Percentiles rank a stretch among this genome's conserved stretches.
phyloP scores from a whole-genome alignment of 257 asterid species.

The Ilex asprella region DNA sequence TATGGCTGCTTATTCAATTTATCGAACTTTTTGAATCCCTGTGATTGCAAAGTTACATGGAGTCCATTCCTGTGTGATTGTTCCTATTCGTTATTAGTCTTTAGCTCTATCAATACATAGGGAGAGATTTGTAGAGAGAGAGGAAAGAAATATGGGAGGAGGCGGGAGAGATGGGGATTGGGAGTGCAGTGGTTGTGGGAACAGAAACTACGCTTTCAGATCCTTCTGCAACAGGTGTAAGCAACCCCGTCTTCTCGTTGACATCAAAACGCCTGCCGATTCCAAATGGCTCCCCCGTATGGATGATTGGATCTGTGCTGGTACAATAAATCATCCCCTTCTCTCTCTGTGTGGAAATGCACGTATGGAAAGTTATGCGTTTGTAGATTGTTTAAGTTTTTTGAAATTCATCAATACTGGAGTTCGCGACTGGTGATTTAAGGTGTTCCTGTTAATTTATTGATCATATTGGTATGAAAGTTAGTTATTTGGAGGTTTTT shows the following conservation, averaged over 20 bases:
- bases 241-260: slow-evolving; percentile 87
- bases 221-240: slow-evolving; percentile 83
- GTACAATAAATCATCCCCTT: slow-evolving; percentile 23
- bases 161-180: slow-evolving; percentile 84
- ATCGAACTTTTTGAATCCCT: too few species aligned
- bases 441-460: too few species aligned
- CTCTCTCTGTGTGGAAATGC: neutral
- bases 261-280: slow-evolving; percentile 67
- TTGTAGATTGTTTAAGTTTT: too few species aligned
- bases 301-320: slow-evolving; percentile 94
- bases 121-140: neutral
- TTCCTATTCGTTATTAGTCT: too few species aligned
- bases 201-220: slow-evolving; percentile 77
- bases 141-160: slow-evolving; percentile 16
- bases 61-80: too few species aligned
- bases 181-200: slow-evolving; percentile 75
- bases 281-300: slow-evolving; percentile 94
- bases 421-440: too few species aligned
- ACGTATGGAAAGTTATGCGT: too few species aligned
- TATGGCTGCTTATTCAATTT: too few species aligned
- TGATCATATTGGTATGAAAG: neutral
- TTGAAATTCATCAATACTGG: too few species aligned
- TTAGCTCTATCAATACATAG: too few species aligned
- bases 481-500: too few species aligned
- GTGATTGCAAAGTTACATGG: too few species aligned